These are phyloP conservation scores for Hirsutella rhossiliensis DNA, from an alignment of 2,329 filamentous ascomycete species.

Conservation along the genomic window DNA sequence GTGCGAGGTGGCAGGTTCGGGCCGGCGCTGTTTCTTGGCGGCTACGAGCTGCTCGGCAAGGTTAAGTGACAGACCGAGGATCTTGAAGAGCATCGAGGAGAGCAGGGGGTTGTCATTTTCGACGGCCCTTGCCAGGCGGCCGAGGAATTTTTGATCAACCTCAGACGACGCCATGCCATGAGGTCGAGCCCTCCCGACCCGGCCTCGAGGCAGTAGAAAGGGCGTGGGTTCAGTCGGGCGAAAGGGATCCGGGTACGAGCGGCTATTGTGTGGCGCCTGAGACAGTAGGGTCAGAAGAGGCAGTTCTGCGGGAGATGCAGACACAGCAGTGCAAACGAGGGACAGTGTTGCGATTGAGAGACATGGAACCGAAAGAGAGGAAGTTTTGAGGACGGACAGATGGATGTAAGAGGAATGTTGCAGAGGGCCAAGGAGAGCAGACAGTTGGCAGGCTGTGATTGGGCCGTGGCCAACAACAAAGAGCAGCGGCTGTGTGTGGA, in stretches of 20 bases:
- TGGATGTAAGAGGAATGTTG: not conserved
- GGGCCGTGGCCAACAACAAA: constrained; percentile 9
- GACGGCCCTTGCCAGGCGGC: constrained; percentile 72
- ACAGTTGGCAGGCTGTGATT: constrained; percentile 24
- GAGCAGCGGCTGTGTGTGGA: constrained; percentile 7
- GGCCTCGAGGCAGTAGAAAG: not conserved
- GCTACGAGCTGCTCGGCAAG: constrained; percentile 73
- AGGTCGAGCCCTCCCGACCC: not conserved
- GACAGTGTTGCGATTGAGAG: not conserved
- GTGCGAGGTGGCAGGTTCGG: constrained; percentile 68
- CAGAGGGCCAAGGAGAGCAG: constrained; percentile 7
- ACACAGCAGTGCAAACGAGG: not conserved
- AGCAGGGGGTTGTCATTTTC: constrained; percentile 68
- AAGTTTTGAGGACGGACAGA: not conserved
- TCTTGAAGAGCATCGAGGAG: constrained; percentile 74
- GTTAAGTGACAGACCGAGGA: constrained; percentile 81
- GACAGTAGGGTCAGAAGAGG: not conserved
- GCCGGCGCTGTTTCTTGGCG: constrained; percentile 69
- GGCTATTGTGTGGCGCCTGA: not conserved
- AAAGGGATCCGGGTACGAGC: not conserved
- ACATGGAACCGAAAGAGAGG: not conserved
- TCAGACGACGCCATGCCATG: constrained; percentile 81
- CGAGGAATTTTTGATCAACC: constrained; percentile 95
- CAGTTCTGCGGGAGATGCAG: not conserved
- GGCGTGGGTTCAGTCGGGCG: not conserved